Evolutionary conservation across 1,284 basidiomycete genomes (phyloP).

Genomic region (Cutaneotrichosporon daszewskae): DNA sequence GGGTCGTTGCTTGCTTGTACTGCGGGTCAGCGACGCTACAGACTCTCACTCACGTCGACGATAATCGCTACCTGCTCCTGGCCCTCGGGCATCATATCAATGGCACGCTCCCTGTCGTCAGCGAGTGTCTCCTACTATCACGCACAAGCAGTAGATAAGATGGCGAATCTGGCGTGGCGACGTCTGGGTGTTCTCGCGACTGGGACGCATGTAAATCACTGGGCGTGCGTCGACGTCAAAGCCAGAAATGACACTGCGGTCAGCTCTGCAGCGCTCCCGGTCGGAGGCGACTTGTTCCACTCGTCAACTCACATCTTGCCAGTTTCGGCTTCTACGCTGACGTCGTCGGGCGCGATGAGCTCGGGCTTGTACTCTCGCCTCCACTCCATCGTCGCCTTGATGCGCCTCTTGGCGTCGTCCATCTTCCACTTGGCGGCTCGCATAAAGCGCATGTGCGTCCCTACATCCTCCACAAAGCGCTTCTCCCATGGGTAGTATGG

Average conservation of each 20-base stretch:
- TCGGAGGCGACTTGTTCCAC: neutral
- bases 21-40: slow-evolving; percentile 66
- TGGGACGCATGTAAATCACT: slow-evolving; percentile 76
- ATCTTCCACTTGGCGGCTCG: slow-evolving; percentile 76
- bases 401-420: slow-evolving; percentile 66
- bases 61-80: slow-evolving; percentile 75
- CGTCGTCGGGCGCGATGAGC: slow-evolving; percentile 69
- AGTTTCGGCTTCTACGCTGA: slow-evolving; percentile 65
- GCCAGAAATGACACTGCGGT: slow-evolving; percentile 64
- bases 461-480: slow-evolving; percentile 65
- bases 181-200: slow-evolving; percentile 70
- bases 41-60: slow-evolving; percentile 65
- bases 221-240: slow-evolving; percentile 77
- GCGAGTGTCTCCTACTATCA: slow-evolving; percentile 11
- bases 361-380: slow-evolving; percentile 73
- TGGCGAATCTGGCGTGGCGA: slow-evolving; percentile 71
- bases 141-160: slow-evolving; percentile 75
- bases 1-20: slow-evolving; percentile 70
- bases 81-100: slow-evolving; percentile 74
- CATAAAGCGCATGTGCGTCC: slow-evolving; percentile 73
- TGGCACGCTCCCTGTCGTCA: slow-evolving; percentile 64
- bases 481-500: slow-evolving; percentile 68
- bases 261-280: neutral
- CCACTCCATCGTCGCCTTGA: slow-evolving; percentile 73
- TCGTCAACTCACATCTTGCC: slow-evolving; percentile 69